Evolutionary conservation across 2,329 filamentous ascomycete species (phyloP), one percentile per base, ranked within the genome.

Genomic region (Colletotrichum siamense): DNA sequence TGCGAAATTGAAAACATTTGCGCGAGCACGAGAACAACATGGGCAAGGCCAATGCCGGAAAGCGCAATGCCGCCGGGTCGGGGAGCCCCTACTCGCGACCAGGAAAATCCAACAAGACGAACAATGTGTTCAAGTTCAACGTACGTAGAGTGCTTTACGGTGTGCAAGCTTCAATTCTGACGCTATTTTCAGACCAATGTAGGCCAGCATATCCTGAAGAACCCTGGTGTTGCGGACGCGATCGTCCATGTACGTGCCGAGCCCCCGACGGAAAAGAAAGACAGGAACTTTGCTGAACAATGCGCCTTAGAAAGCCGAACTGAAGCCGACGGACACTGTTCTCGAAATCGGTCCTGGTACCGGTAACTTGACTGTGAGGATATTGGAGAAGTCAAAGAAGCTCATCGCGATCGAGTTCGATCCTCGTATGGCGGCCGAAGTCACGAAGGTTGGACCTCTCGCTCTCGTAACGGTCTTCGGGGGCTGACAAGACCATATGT

Each of bases 121-220:
- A 98, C 87, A 96, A 95, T 81, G 95, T 98, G 85, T 99, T 99
- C 92, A 98, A 98, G 85, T 98, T 98, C 92, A 98, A 98, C 89
- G 77, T 78, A 49, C 13, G 69, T 97, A 94, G 80, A 89, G 96
- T 16, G 22, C n/a, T 68, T 3, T 34, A 10, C 8, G 93, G 95
- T 83, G 79, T 61, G n/a, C 8, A 57, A 8, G 13, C 24, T 22
- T 7, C 10, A 16, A n/a, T n/a, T 13, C 71, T 73, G 55, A 77
- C 5, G 15, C 5, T 16, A 30, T 8, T 39, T 4, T 2, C 18
- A 69, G 77, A 78, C 76, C 26, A 78, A 78, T 18, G 69, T 78
- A 52, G 77, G 77, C 44, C 89, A 91, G 83, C 95, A 99, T 85
- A 97, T 99, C 77, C 90, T 99, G 79, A 98, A 98, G 85, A 98